Base-by-base conservation (phyloP, 768 basidiomycete genomes). In the Myochromella boudieri region DNA sequence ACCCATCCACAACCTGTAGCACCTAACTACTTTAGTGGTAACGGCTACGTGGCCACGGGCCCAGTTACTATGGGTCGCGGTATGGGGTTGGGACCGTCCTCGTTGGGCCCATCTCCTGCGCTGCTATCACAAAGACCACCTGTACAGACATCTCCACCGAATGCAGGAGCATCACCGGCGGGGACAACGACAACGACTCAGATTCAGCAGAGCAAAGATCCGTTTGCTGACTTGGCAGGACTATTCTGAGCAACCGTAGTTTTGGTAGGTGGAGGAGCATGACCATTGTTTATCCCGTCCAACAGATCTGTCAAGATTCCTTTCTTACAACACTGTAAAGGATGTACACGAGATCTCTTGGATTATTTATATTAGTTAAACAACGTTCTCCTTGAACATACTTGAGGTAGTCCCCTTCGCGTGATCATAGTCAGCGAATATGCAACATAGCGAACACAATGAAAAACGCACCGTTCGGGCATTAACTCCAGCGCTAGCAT, bases 211-310 rank as follows among this genome's bases (percentile, higher is more conserved):
- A 72, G 68, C 46, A 92, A 88, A 61, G 90, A 92, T 64, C 90
- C 91, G 32, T 92, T 92, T 58, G 87, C 88, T 5, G 90, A 92
- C 67, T 71, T 92, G 27, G 88, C 76, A 2, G 84, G 84, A 15
- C 65, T 92, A 44, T 91, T 92, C 62, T 92, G 51, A 58, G 39
- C 6, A 18, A 3, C 15, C 20, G 11, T 11, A 40, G 3, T 14
- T 15, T 10, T 24, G 25, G 39, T 11, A 11, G 14, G 17, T 2
- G 20, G 21, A 2, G 37, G 20, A 14, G 37, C n/a, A n/a, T n/a
- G n/a, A 11, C 2, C 2, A 12, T 37, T 27, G 12, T 40, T n/a
- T 40, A 40, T 27, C 11, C 11, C 15, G n/a, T n/a, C n/a, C n/a
- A n/a, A n/a, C n/a, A n/a, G n/a, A n/a, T n/a, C n/a, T n/a, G n/a